Evolutionary conservation across 352 stramenopile species (phyloP).

Genomic region (Phytophthora europaea): DNA sequence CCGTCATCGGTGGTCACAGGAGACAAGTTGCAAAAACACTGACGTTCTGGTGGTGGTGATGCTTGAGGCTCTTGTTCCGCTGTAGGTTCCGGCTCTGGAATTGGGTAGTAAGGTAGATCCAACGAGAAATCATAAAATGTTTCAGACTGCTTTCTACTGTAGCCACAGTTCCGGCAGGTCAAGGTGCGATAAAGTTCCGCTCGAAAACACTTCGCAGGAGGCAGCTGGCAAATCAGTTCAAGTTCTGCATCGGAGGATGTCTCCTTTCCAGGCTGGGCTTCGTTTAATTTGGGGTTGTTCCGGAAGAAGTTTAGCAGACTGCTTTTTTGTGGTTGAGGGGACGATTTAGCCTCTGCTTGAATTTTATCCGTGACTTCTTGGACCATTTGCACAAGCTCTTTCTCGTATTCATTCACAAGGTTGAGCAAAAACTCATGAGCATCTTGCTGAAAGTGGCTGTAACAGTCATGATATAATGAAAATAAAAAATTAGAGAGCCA

Average conservation of each 20-base stretch:
- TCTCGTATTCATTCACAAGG: slow-evolving; percentile 87
- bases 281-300: slow-evolving; percentile 30
- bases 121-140: slow-evolving; percentile 91
- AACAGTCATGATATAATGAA: slow-evolving; percentile 6
- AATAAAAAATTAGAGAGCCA: slow-evolving; percentile 18
- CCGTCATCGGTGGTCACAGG: slow-evolving; percentile 45
- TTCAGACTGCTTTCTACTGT: slow-evolving; percentile 82
- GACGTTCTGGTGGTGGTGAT: slow-evolving; percentile 36
- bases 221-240: slow-evolving; percentile 65
- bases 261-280: slow-evolving; percentile 11
- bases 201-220: slow-evolving; percentile 83
- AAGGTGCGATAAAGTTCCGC: slow-evolving; percentile 81
- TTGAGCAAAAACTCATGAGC: slow-evolving; percentile 90
- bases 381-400: slow-evolving; percentile 73
- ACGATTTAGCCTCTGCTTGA: slow-evolving; percentile 29
- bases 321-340: slow-evolving; percentile 40
- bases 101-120: slow-evolving; percentile 68
- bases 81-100: slow-evolving; percentile 32
- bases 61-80: slow-evolving; percentile 49
- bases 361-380: slow-evolving; percentile 48
- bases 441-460: slow-evolving; percentile 87
- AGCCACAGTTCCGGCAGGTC: slow-evolving; percentile 79
- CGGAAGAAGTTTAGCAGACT: slow-evolving; percentile 78
- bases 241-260: slow-evolving; percentile 33
- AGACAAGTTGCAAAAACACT: slow-evolving; percentile 72